These are phyloP conservation scores for Fusarium succisae DNA, from an alignment of 2,329 filamentous ascomycete species.

Conservation along the genomic window DNA sequence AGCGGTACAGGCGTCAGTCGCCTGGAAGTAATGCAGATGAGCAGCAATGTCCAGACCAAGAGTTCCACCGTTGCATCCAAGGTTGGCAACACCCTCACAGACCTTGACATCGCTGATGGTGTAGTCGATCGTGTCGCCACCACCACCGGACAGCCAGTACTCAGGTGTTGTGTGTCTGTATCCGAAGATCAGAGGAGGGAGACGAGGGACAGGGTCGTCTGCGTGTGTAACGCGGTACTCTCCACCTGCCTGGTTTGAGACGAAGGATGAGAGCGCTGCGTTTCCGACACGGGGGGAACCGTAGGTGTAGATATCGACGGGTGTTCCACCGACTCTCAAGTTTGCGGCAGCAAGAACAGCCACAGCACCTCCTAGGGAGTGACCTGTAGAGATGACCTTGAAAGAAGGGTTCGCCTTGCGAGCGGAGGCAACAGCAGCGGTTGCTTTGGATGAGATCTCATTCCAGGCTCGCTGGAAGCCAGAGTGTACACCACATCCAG, in stretches of 20 bases:
- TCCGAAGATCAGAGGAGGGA: slow-evolving; percentile 68
- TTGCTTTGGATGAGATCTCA: slow-evolving; percentile 57
- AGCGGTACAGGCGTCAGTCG: slow-evolving; percentile 52
- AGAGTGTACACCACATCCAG: slow-evolving; percentile 61
- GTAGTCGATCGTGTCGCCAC: slow-evolving; percentile 48
- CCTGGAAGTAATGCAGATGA: slow-evolving; percentile 61
- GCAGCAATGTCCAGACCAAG: slow-evolving; percentile 54
- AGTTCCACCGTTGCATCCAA: slow-evolving; percentile 61
- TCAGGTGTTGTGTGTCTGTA: slow-evolving; percentile 76
- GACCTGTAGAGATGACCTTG: slow-evolving; percentile 68
- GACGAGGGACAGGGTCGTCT: slow-evolving; percentile 72
- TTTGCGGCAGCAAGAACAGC: slow-evolving; percentile 67
- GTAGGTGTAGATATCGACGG: slow-evolving; percentile 69
- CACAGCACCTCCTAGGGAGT: slow-evolving; percentile 74
- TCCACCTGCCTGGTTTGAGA: slow-evolving; percentile 61
- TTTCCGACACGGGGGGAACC: slow-evolving; percentile 74
- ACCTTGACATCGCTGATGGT: slow-evolving; percentile 52
- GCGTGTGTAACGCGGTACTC: slow-evolving; percentile 74
- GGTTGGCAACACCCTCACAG: slow-evolving; percentile 60
- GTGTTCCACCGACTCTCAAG: slow-evolving; percentile 59
- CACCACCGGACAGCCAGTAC: slow-evolving; percentile 66
- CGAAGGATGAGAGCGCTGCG: slow-evolving; percentile 60
- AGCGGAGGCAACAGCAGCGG: slow-evolving; percentile 56
- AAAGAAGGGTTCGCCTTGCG: slow-evolving; percentile 59
- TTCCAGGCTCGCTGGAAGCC: slow-evolving; percentile 70